Evolutionary conservation across 495 filamentous ascomycete species (phyloP).

Genomic region (Rhypophila decipiens): DNA sequence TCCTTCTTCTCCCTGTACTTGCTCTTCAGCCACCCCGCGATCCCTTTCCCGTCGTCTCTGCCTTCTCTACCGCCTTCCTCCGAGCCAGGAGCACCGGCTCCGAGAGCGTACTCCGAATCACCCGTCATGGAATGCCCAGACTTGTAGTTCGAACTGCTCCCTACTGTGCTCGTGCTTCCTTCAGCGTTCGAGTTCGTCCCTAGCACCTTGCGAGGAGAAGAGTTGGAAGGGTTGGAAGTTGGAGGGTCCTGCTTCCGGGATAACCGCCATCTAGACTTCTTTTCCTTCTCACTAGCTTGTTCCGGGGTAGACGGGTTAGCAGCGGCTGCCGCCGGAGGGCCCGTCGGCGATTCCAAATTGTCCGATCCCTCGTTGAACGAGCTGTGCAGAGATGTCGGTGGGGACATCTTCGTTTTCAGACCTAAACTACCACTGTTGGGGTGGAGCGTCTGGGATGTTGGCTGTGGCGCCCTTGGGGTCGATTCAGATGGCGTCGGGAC

Average conservation of each 20-base stretch:
- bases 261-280: slow-evolving; percentile 69
- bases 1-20: slow-evolving; percentile 77
- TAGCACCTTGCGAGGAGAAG: slow-evolving; percentile 43
- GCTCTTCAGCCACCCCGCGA: slow-evolving; percentile 76
- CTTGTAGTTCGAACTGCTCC: slow-evolving; percentile 44
- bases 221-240: slow-evolving; percentile 25
- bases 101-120: slow-evolving; percentile 42
- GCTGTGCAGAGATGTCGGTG: slow-evolving; percentile 63
- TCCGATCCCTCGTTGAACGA: slow-evolving; percentile 75
- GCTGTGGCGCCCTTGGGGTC: slow-evolving; percentile 27
- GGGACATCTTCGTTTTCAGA: slow-evolving; percentile 58
- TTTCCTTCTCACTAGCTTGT: slow-evolving; percentile 54
- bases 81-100: slow-evolving; percentile 28
- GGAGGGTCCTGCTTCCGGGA: slow-evolving; percentile 55
- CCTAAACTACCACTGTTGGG: slow-evolving; percentile 39
- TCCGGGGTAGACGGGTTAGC: slow-evolving; percentile 23
- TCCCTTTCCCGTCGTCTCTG: slow-evolving; percentile 57
- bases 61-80: slow-evolving; percentile 41
- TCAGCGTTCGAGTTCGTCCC: slow-evolving; percentile 60
- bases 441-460: slow-evolving; percentile 30
- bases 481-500: slow-evolving; percentile 25
- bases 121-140: slow-evolving; percentile 49
- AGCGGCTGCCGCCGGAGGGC: slow-evolving; percentile 20
- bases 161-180: slow-evolving; percentile 62
- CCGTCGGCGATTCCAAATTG: slow-evolving; percentile 54